phyloP scores from a whole-genome alignment of 495 filamentous ascomycete genomes.

The Tuber melanosporum region DNA sequence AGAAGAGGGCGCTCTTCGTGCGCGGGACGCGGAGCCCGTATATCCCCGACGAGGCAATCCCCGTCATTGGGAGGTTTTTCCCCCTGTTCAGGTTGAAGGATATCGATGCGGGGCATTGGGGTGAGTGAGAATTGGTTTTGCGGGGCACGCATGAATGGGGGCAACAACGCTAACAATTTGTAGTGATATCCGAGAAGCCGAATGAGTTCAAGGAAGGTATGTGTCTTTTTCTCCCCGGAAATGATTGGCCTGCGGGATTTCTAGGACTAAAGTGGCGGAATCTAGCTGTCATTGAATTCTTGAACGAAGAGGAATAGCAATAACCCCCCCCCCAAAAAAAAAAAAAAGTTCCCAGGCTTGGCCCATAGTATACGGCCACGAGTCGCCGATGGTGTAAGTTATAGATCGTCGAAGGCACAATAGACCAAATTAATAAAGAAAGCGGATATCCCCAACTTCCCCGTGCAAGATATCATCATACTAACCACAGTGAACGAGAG shows the following conservation, averaged over 20 bases:
- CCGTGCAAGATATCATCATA: conserved; percentile 3
- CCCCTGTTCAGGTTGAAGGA: conserved; percentile 72
- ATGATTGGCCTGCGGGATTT: not conserved
- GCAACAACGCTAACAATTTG: conserved; percentile 4
- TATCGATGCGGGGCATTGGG: conserved; percentile 86
- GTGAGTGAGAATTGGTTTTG: conserved; percentile 25
- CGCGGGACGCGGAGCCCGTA: conserved; percentile 78
- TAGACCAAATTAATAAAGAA: not conserved
- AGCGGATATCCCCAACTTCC: not conserved
- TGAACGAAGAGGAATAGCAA: conserved; percentile 52
- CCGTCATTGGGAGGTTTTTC: conserved; percentile 82
- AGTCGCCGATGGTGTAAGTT: not conserved
- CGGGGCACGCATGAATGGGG: not conserved
- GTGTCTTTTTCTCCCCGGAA: conserved; percentile 31
- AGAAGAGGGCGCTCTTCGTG: conserved; percentile 74
- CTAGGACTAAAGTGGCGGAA: conserved; percentile 10
- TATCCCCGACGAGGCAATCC: conserved; percentile 79
- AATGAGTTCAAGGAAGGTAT: conserved; percentile 74
- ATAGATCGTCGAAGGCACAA: not conserved
- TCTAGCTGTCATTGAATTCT: conserved; percentile 57
- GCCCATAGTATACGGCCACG: not conserved
- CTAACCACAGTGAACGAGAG: not conserved
- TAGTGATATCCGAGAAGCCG: conserved; percentile 81
- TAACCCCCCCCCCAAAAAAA: not conserved
- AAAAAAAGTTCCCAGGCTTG: not conserved